A percentile compares a stretch with the other conserved stretches of the same genome.
Evolutionary conservation across 2,329 filamentous ascomycete species (phyloP).

Genomic region (Xenosphaeropsis pyriputrescens): DNA sequence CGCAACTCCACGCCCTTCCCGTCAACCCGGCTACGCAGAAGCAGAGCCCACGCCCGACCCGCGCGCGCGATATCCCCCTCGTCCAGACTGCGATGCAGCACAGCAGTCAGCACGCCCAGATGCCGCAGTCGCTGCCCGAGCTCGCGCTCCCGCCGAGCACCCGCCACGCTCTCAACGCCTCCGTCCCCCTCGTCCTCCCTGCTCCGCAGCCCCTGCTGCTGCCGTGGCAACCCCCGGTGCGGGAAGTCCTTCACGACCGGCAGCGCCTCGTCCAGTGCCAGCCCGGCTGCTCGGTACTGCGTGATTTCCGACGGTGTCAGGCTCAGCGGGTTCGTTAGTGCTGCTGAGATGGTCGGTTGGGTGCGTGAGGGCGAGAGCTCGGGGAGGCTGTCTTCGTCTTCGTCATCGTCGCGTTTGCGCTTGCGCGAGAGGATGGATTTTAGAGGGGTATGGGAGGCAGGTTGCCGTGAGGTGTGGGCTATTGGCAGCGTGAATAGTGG

Average conservation of each 20-base stretch:
- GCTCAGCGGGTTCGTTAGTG: conserved; percentile 35
- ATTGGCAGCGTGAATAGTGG: too few species aligned
- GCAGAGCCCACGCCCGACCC: conserved; percentile 57
- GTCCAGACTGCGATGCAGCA: conserved; percentile 60
- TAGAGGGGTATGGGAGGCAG: too few species aligned
- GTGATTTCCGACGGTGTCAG: conserved; percentile 33
- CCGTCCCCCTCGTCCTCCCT: conserved; percentile 2
- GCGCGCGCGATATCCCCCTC: conserved; percentile 58
- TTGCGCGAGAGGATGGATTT: too few species aligned
- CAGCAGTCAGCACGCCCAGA: conserved; percentile 49
- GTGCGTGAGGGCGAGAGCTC: too few species aligned
- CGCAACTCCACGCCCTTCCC: conserved; percentile 53
- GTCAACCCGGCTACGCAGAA: conserved; percentile 44
- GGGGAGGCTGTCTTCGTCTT: too few species aligned
- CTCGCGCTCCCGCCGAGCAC: conserved; percentile 6
- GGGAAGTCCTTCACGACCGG: conserved; percentile 32
- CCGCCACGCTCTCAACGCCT: neutral
- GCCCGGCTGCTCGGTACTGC: conserved; percentile 38
- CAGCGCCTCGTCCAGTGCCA: conserved; percentile 28
- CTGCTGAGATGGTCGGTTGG: conserved; percentile 1
- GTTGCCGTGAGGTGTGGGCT: too few species aligned
- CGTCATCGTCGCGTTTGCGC: too few species aligned
- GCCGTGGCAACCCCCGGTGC: conserved; percentile 25
- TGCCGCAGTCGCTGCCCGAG: conserved; percentile 32
- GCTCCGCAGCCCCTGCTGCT: neutral